Base-by-base conservation (phyloP, 108 stramenopile genomes). In the Pelagomonas calceolata region DNA sequence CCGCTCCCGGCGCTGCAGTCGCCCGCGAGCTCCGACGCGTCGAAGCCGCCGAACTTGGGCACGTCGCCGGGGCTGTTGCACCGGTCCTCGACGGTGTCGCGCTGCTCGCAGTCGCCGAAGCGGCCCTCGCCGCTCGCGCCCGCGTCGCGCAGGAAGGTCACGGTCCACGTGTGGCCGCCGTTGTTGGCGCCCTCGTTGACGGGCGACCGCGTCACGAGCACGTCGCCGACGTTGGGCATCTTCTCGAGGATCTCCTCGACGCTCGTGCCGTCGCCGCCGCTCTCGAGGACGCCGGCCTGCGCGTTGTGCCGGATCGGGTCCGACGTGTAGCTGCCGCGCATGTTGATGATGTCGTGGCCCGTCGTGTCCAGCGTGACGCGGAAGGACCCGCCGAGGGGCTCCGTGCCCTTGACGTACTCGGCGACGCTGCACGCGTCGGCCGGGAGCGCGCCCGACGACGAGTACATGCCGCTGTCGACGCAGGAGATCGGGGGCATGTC, bases 11-110 rank as follows among this genome's bases (percentile, higher is more conserved):
- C n/a, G n/a, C n/a, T n/a, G 37, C 73, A 74, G 30, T 21, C 34
- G 30, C 67, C 73, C 32, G 32, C 15, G 30, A 74, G 37, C 29
- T 0, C 0, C 4, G 9, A 9, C 16, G 21, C 26, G 51, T 60
- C 51, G 51, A 26, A 60, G 21, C 21, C 14, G 21, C 21, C 80
- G 32, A 91, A 67, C 70, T 84, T 88, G 44, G 87, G 89, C 0
- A 92, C 88, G 75, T 92, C 76, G 37, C 91, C 91, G 4, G 90
- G 89, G 4, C 88, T 71, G 79, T 88, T 89, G 80, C 91, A 92
- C 66, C 79, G 68, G 4, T 70, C 64, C 31, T 68, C 46, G 12
- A 76, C 35, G 44, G 71, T 73, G 69, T 81, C 90, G 63, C 82
- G 81, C 79, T 88, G 85, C 65, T 91, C 75, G 66, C 90, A 91